Base-by-base conservation (phyloP, 257 asterid species). In the Salvia hispanica region DNA sequence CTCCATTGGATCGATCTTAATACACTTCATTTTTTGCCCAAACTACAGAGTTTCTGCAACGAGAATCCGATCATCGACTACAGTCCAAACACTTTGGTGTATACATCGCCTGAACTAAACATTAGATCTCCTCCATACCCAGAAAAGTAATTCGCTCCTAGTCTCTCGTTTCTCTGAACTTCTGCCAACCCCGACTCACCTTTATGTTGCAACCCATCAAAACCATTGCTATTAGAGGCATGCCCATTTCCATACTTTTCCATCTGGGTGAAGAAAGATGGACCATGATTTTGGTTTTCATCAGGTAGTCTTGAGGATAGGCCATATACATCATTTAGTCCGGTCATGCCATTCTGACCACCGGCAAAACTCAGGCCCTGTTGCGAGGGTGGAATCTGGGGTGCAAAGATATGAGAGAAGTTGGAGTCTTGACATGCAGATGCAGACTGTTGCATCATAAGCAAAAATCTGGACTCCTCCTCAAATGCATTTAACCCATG, bases 121-220 rank as follows among this genome's bases (percentile, higher is more conserved):
- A 72, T 82, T 67, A 79, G 18, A 80, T 85, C 92, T 71, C 82
- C 92, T 72, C 82, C 97, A 72, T 91, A 81, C 67, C 90, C 90
- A 0, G 88, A 71, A 66, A 77, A 84, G 81, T 82, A 83, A 39
- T 72, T 70, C 21, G 80, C 79, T 40, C 90, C 86, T 71, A 86
- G 67, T 72, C 83, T 91, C 82, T 85, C 88, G 5, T 77, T 85
- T 62, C 91, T 86, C 85, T 80, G 74, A 65, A 74, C 60, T n/a
- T 81, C 88, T 46, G 78, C 58, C 62, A 62, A 51, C 18, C 77
- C 86, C 62, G 63, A 71, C 42, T 86, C 95, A 15, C 75, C 85
- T 48, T 76, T 88, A 63, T 58, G 80, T 56, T 76, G 87, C 15
- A 57, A 78, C 58, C 78, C 87, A 9, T 84, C 85, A 80, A 75